Percentiles rank a stretch among this genome's conserved stretches.
Evolutionary conservation across 2,329 filamentous ascomycete species (phyloP).

Genomic region (Sclerotinia nivalis): DNA sequence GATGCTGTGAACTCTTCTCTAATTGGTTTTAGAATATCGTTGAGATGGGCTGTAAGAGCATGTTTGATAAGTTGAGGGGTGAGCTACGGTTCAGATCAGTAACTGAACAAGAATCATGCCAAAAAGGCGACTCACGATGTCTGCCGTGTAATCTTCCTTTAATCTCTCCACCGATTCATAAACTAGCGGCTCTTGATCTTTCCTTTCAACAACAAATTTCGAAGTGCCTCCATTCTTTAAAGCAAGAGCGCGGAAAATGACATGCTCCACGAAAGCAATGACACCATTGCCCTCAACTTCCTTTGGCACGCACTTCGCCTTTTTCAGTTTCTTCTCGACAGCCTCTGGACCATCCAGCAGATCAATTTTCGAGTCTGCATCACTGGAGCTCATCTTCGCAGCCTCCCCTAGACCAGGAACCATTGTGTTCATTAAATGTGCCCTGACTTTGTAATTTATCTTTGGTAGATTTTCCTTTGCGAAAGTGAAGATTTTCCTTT

Average conservation of each 20-base stretch:
- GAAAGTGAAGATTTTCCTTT: constrained; percentile 84
- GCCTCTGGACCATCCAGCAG: constrained; percentile 18
- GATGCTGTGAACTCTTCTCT: constrained; percentile 69
- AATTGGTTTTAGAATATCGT: constrained; percentile 75
- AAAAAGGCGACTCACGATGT: constrained; percentile 5
- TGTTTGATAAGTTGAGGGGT: constrained; percentile 86
- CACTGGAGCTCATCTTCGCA: constrained; percentile 83
- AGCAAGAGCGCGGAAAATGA: constrained; percentile 73
- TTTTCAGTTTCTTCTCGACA: constrained; percentile 24
- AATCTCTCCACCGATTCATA: constrained; percentile 19
- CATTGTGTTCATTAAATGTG: constrained; percentile 83
- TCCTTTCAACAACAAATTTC: constrained; percentile 53
- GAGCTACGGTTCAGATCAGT: constrained; percentile 50
- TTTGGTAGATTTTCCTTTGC: constrained; percentile 84
- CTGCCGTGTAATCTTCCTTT: constrained; percentile 21
- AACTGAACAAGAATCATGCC: background rate
- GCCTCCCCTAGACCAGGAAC: constrained; percentile 78
- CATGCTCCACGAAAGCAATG: constrained; percentile 72
- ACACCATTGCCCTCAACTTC: constrained; percentile 56
- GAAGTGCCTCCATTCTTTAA: constrained; percentile 53
- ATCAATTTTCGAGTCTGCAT: constrained; percentile 41
- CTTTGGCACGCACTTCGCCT: constrained; percentile 22
- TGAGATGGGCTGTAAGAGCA: constrained; percentile 74
- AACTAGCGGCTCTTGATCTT: constrained; percentile 21
- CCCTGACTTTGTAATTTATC: constrained; percentile 73